Evolutionary conservation across 768 basidiomycete species (phyloP).

Genomic region (Pleurotus ostreatus): DNA sequence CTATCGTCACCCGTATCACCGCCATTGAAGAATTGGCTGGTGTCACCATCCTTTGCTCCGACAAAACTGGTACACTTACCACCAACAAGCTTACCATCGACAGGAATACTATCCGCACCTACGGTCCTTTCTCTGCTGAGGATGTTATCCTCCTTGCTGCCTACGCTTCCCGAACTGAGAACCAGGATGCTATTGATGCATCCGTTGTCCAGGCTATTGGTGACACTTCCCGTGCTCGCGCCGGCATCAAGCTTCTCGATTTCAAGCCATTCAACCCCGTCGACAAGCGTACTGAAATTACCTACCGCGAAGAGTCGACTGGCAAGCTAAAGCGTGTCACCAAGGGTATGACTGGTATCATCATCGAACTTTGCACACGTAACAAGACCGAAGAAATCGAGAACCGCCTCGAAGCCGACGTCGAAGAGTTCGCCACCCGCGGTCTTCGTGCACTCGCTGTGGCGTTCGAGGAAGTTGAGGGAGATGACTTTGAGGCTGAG

Average conservation of each 20-base stretch:
- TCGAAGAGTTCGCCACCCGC: constrained; percentile 92
- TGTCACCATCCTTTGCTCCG: constrained; percentile 97
- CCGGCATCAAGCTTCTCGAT: constrained; percentile 93
- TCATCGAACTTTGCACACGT: constrained; percentile 94
- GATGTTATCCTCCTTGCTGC: constrained; percentile 92
- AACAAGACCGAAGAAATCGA: constrained; percentile 95
- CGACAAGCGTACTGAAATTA: constrained; percentile 98
- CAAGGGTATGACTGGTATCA: constrained; percentile 99
- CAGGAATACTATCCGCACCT: constrained; percentile 85
- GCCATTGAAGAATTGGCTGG: constrained; percentile 98
- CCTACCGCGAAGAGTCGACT: constrained; percentile 90
- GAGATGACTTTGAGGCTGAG: constrained; percentile 77
- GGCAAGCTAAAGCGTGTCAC: constrained; percentile 98
- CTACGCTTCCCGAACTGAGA: constrained; percentile 97
- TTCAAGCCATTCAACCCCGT: constrained; percentile 99
- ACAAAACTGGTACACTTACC: constrained; percentile 97
- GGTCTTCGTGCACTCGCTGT: constrained; percentile 98
- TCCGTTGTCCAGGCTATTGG: constrained; percentile 82
- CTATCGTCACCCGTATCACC: constrained; percentile 98
- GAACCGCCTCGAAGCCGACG: constrained; percentile 88
- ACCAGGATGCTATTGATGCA: constrained; percentile 95
- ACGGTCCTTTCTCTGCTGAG: constrained; percentile 82
- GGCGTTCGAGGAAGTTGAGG: constrained; percentile 89
- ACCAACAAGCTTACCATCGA: constrained; percentile 99
- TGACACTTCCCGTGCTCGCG: constrained; percentile 71